Evolutionary conservation across 768 basidiomycete species (phyloP).

Genomic region (Tricholoma sp.): DNA sequence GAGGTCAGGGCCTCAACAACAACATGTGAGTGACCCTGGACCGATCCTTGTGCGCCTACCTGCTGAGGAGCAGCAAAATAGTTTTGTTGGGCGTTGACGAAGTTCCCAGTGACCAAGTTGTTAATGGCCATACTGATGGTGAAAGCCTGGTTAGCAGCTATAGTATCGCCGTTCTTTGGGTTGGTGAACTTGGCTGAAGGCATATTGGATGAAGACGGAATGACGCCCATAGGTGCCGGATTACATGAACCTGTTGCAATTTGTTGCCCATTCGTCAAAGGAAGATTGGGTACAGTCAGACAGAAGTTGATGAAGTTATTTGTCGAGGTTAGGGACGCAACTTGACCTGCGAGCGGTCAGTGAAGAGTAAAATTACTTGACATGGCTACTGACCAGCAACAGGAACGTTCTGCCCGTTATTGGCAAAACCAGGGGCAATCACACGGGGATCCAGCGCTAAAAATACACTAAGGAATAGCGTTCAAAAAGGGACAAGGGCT

Average conservation of each 20-base stretch:
- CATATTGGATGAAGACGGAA: conserved; percentile 38
- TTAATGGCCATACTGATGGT: conserved; percentile 39
- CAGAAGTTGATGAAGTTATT: conserved; percentile 62
- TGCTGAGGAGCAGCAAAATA: conserved; percentile 52
- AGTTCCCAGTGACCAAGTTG: conserved; percentile 39
- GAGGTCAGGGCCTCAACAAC: conserved; percentile 41
- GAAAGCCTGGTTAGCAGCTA: conserved; percentile 40
- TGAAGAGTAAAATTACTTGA: conserved; percentile 11
- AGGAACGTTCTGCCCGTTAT: conserved; percentile 42
- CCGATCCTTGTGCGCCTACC: conserved; percentile 37
- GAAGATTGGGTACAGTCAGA: conserved; percentile 32
- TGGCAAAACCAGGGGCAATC: conserved; percentile 44
- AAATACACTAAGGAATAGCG: neutral
- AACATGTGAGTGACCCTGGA: conserved; percentile 51
- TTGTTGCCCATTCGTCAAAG: conserved; percentile 50
- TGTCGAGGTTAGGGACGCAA: conserved; percentile 42
- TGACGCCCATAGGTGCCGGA: conserved; percentile 47
- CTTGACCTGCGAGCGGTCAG: conserved; percentile 32
- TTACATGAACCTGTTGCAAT: conserved; percentile 49
- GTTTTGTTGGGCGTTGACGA: conserved; percentile 43
- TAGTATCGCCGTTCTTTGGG: conserved; percentile 36
- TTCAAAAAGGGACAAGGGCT: neutral
- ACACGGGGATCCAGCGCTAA: conserved; percentile 47
- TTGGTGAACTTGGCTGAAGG: conserved; percentile 40
- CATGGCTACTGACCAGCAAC: conserved; percentile 26